phyloP scores from a whole-genome alignment of 176 grass and related monocot genomes.

The Ananas comosus region DNA sequence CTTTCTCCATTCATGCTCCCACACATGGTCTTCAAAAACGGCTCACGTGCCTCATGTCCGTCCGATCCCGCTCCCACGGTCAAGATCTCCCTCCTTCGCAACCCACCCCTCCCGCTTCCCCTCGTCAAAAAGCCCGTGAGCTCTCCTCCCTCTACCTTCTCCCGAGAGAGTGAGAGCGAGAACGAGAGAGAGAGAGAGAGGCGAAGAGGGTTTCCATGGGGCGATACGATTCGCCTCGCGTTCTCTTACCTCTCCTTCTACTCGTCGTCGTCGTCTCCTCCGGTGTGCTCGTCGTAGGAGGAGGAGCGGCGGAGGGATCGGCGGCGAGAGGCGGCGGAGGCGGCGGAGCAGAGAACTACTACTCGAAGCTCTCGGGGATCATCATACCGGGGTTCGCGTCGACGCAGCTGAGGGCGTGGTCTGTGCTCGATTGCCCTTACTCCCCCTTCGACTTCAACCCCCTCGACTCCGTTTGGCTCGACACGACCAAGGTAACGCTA shows the following conservation, averaged over 20 bases:
- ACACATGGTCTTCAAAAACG: background rate
- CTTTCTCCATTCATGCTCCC: background rate
- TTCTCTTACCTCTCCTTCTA: background rate
- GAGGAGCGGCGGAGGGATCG: background rate
- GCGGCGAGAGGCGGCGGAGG: conserved; percentile 13
- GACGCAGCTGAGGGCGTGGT: conserved; percentile 95
- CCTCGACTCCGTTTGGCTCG: conserved; percentile 91
- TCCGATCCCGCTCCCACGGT: background rate
- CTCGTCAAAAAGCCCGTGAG: background rate
- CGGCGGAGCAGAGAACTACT: conserved; percentile 39
- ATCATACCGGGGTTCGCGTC: conserved; percentile 96
- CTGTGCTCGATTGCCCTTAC: conserved; percentile 92
- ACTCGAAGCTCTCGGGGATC: conserved; percentile 82
- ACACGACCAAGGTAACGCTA: conserved; percentile 49
- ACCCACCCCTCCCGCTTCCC: background rate
- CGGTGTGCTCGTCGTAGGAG: too few relatives aligned
- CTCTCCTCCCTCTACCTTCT: background rate
- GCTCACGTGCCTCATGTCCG: background rate
- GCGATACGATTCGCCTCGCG: background rate
- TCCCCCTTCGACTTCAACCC: conserved; percentile 97
- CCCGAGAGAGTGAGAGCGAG: background rate
- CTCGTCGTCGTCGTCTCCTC: background rate
- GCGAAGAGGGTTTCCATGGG: background rate
- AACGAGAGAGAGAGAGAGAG: background rate
- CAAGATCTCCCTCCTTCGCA: background rate